Conservation (phyloP, 139 green algal species). For the Trebouxia sp. region DNA sequence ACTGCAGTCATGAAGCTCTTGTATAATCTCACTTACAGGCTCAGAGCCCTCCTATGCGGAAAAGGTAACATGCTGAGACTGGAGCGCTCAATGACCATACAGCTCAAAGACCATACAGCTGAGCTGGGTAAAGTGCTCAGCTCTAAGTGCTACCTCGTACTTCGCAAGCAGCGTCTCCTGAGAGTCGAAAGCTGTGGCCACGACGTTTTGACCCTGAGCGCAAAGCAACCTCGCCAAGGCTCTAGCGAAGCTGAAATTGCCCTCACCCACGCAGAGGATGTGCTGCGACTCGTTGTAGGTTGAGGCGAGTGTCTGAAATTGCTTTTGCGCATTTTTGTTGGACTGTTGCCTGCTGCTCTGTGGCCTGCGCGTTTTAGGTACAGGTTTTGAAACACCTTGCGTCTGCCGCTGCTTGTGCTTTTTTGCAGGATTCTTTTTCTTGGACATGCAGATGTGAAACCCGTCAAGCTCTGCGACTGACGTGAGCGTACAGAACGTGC, state of each 20-base stretch:
- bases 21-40: background rate
- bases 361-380: too few species aligned
- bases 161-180: background rate
- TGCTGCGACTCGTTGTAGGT: background rate
- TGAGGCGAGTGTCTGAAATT: background rate
- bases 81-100: too few species aligned
- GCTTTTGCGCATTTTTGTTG: too few species aligned
- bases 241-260: conserved; percentile 31
- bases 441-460: too few species aligned
- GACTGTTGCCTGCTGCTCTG: too few species aligned
- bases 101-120: too few species aligned
- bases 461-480: too few species aligned
- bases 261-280: conserved; percentile 24
- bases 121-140: too few species aligned
- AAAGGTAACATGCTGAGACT: too few species aligned
- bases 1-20: background rate
- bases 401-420: too few species aligned
- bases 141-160: conserved; percentile 31
- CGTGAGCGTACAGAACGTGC: too few species aligned
- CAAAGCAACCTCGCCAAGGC: background rate
- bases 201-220: background rate
- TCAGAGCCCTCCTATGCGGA: background rate
- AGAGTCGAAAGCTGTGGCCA: conserved; percentile 18
- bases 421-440: background rate
- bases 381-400: too few species aligned